These are phyloP conservation scores for Penicillium vulpinum DNA, from an alignment of 2,329 filamentous ascomycete species.

Conservation along the genomic window DNA sequence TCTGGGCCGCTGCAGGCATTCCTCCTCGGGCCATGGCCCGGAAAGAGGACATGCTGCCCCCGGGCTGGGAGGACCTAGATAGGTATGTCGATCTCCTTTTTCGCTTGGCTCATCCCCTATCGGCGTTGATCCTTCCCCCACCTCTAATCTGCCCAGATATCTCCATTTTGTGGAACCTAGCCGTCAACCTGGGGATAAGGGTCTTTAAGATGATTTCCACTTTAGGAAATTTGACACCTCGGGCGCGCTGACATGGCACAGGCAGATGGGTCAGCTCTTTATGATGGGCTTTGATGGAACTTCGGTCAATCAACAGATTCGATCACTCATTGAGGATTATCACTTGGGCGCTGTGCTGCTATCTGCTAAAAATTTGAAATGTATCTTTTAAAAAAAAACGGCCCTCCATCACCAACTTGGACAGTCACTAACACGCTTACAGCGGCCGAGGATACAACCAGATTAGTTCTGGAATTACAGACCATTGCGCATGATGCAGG, in stretches of 20 bases:
- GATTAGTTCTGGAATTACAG: conserved; percentile 86
- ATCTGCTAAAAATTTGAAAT: conserved; percentile 66
- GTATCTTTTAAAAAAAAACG: conserved; percentile 50
- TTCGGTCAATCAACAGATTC: conserved; percentile 62
- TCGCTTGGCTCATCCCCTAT: conserved; percentile 3
- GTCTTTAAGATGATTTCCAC: conserved; percentile 57
- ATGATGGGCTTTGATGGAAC: conserved; percentile 70
- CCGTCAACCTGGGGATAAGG: conserved; percentile 33
- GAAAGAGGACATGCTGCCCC: conserved; percentile 43
- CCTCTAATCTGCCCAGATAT: neutral
- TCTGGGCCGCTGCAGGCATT: conserved; percentile 29
- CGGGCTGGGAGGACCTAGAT: conserved; percentile 44
- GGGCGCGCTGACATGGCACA: conserved; percentile 47
- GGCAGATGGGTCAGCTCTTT: conserved; percentile 59
- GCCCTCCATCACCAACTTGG: neutral
- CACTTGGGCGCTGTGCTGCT: conserved; percentile 81
- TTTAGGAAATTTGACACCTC: conserved; percentile 64
- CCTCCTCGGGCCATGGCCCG: conserved; percentile 42
- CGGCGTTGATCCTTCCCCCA: neutral
- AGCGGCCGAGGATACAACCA: conserved; percentile 90
- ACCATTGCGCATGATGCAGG: conserved; percentile 87
- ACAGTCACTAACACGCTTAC: conserved; percentile 17
- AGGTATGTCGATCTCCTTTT: conserved; percentile 35
- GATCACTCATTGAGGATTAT: conserved; percentile 62
- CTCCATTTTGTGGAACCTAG: conserved; percentile 21